Percentiles rank a stretch among this genome's conserved stretches.
Evolutionary conservation across 2,329 filamentous ascomycete species (phyloP).

Genomic region (Mycocentrospora acerina): DNA sequence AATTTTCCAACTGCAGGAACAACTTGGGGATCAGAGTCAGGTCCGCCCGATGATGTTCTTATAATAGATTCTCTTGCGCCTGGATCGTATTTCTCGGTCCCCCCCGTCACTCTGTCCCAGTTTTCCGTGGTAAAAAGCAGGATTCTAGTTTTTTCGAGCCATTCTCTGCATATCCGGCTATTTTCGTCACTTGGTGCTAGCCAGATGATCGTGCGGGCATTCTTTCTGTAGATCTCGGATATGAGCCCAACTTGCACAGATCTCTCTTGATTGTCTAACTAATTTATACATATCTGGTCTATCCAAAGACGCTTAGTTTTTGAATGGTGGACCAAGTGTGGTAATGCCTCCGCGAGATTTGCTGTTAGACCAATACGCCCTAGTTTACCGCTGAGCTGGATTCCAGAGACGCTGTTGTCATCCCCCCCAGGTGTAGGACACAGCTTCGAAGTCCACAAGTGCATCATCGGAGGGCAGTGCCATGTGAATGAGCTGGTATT

Average conservation of each 20-base stretch:
- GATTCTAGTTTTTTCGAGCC: conserved; percentile 6
- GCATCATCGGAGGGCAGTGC: conserved; percentile 4
- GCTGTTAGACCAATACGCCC: conserved; percentile 20
- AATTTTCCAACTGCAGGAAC: conserved; percentile 7
- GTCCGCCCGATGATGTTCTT: conserved; percentile 1
- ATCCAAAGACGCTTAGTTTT: conserved; percentile 28
- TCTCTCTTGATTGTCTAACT: conserved; percentile 31
- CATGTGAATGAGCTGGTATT: conserved; percentile 9
- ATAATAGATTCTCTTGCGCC: conserved; percentile 1
- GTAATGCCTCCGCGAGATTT: conserved; percentile 18
- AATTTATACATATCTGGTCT: conserved; percentile 36
- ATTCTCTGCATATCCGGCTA: conserved; percentile 6
- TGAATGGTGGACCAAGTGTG: conserved; percentile 11
- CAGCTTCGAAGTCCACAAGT: conserved; percentile 12
- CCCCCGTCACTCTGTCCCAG: conserved; percentile 1
- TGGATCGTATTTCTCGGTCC: conserved; percentile 1
- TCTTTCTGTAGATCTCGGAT: conserved; percentile 33
- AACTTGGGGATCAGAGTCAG: conserved; percentile 1
- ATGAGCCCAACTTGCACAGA: conserved; percentile 39
- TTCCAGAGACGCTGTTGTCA: conserved; percentile 4
- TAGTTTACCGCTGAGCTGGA: conserved; percentile 3
- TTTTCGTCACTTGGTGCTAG: conserved; percentile 14
- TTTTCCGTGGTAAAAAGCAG: conserved; percentile 4
- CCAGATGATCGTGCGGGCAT: conserved; percentile 17
- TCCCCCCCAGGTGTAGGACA: conserved; percentile 25